phyloP scores from a whole-genome alignment of 208 protist genomes.

The Trypanosoma lewisi region DNA sequence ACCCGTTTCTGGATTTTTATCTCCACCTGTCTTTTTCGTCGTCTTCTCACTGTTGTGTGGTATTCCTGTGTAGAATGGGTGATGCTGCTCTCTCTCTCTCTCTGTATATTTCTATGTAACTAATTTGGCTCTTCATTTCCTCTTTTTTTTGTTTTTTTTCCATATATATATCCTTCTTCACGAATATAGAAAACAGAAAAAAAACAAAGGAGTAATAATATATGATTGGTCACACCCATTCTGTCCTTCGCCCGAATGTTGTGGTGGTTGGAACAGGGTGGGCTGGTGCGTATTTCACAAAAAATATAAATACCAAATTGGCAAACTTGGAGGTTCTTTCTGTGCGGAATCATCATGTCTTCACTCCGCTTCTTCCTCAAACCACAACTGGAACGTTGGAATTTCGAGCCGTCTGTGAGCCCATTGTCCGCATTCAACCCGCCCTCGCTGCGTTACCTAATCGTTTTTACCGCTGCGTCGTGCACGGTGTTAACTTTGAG shows the following conservation, averaged over 20 bases:
- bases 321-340: constrained; percentile 90
- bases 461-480: constrained; percentile 74
- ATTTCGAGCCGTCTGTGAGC: constrained; percentile 88
- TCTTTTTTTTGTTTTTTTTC: neutral
- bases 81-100: constrained; percentile 1
- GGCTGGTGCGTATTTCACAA: constrained; percentile 81
- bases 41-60: neutral
- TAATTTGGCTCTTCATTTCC: neutral
- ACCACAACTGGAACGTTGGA: constrained; percentile 91
- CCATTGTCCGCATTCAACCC: constrained; percentile 79
- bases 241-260: constrained; percentile 70
- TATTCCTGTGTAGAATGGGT: neutral
- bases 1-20: neutral
- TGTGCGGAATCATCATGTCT: constrained; percentile 93
- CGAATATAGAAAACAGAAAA: neutral
- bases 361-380: constrained; percentile 93
- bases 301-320: constrained; percentile 63
- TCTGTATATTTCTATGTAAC: neutral
- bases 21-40: neutral
- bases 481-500: constrained; percentile 82
- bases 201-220: constrained; percentile 17
- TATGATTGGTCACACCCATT: constrained; percentile 33
- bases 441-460: constrained; percentile 77
- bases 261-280: constrained; percentile 92
- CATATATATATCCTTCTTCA: neutral